Conservation (phyloP, 306 rosid genomes). For the Trichosanthes cucumerina region DNA sequence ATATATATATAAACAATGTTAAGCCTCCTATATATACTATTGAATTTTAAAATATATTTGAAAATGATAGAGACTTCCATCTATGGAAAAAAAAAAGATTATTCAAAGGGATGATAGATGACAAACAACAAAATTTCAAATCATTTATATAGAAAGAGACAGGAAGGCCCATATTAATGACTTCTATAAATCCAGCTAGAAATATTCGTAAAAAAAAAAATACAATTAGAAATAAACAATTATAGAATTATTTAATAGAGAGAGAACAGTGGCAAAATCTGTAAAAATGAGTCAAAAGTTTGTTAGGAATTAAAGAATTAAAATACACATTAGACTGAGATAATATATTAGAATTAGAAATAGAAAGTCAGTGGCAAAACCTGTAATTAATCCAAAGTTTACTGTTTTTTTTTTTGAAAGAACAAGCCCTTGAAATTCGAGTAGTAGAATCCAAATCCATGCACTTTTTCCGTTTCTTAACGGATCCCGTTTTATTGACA, state of each 20-base stretch:
- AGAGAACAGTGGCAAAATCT: neutral
- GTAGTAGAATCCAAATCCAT: neutral
- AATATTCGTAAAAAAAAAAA: neutral
- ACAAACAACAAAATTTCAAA: no score
- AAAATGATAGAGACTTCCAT: no score
- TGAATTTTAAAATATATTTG: no score
- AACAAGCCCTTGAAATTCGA: neutral
- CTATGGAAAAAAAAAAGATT: no score
- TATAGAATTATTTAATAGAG: neutral
- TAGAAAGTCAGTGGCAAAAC: neutral
- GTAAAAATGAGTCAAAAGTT: neutral
- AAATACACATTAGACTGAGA: neutral
- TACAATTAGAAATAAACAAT: neutral
- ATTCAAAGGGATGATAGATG: no score
- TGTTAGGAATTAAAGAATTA: neutral
- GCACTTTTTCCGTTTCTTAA: conserved; percentile 4
- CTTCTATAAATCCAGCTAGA: neutral
- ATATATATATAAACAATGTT: no score
- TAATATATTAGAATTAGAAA: neutral
- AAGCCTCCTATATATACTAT: no score
- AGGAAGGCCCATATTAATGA: neutral
- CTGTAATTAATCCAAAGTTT: neutral
- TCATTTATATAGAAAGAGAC: no score
- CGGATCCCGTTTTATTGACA: neutral
- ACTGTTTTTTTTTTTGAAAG: neutral